Base-by-base conservation (phyloP, 2,329 filamentous ascomycete species). In the Calycina herbarum region DNA sequence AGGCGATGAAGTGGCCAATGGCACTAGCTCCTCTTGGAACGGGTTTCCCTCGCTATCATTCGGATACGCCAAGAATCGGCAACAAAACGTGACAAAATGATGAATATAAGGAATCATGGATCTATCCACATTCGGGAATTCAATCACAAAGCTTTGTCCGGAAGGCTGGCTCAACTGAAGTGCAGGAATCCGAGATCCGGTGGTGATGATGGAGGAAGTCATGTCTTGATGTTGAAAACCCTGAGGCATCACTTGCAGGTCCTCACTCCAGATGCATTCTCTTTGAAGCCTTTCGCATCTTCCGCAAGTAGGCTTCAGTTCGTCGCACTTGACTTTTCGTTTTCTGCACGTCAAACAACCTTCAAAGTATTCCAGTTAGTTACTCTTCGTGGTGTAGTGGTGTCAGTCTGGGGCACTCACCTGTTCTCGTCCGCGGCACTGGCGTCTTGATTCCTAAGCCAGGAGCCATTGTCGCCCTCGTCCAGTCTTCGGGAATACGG, bases 271-370 rank as follows among this genome's bases (percentile, higher is more conserved):
- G 8, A 63, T 68, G 62, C 73, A 75, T 45, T 73, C 69, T 59
- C 71, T 61, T 60, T 74, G 68, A 8, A 75, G 69, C 17, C 73
- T 67, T 8, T 68, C 59, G 60, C 74, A 77, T 11, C 74, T 65
- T 13, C 79, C 80, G 87, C 87, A 89, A 73, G 83, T 81, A 17
- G 87, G 87, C 71, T 89, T 89, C 20, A 83, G 82, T 76, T 90
- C 88, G 71, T 90, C 87, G 70, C 88, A 90, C 77, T 90, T 90
- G 81, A 90, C 89, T 80, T 90, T 90, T 63, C 87, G 81, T 74
- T 86, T 88, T 60, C 88, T 82, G 73, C 87, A 90, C 10, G 87
- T 90, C 64, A 89, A 84, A 70, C 86, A 90, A 2, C 87, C 88
- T 24, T 86, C 88, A 57, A 0, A 31, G 11, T 15, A 42, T 45